These are phyloP conservation scores for Chytriomyces sp. DNA, from an alignment of 192 early-diverging fungal genomes.

Conservation along the genomic window DNA sequence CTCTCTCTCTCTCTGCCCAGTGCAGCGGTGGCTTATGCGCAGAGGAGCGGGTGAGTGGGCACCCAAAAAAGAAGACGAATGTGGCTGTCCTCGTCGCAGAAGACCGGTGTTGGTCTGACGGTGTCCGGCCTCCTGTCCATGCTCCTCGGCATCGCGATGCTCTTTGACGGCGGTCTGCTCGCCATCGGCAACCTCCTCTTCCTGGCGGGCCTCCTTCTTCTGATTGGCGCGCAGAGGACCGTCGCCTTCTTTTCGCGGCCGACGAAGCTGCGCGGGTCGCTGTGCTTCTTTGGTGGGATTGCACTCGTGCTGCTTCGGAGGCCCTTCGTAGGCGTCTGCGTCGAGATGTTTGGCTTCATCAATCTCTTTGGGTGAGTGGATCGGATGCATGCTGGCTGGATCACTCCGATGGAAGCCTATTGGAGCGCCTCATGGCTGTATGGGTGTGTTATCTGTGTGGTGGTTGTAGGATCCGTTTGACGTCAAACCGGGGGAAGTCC, in stretches of 20 bases:
- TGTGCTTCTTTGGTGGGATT: conserved; percentile 89
- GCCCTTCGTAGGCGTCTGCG: conserved; percentile 84
- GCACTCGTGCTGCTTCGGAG: conserved; percentile 86
- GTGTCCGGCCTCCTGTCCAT: conserved; percentile 92
- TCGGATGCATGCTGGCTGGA: background rate
- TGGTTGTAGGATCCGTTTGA: background rate
- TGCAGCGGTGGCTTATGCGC: too few relatives aligned
- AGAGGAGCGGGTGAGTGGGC: too few relatives aligned
- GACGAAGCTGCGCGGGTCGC: conserved; percentile 86
- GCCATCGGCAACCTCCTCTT: conserved; percentile 98
- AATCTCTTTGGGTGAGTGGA: conserved; percentile 89
- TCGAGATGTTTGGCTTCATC: conserved; percentile 94
- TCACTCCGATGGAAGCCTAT: too few relatives aligned
- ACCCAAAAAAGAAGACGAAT: too few relatives aligned
- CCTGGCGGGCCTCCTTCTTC: conserved; percentile 80
- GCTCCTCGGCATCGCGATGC: conserved; percentile 88
- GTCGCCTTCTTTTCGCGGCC: conserved; percentile 78
- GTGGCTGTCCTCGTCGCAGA: too few relatives aligned
- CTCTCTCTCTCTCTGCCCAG: too few relatives aligned
- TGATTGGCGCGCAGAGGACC: conserved; percentile 91
- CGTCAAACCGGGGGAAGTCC: background rate
- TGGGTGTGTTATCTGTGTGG: too few relatives aligned
- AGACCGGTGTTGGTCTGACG: conserved; percentile 94
- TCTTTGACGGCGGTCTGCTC: conserved; percentile 93
- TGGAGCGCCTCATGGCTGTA: too few relatives aligned